Evolutionary conservation across 2,329 filamentous ascomycete species (phyloP).

Genomic region (Penicillium sp.): DNA sequence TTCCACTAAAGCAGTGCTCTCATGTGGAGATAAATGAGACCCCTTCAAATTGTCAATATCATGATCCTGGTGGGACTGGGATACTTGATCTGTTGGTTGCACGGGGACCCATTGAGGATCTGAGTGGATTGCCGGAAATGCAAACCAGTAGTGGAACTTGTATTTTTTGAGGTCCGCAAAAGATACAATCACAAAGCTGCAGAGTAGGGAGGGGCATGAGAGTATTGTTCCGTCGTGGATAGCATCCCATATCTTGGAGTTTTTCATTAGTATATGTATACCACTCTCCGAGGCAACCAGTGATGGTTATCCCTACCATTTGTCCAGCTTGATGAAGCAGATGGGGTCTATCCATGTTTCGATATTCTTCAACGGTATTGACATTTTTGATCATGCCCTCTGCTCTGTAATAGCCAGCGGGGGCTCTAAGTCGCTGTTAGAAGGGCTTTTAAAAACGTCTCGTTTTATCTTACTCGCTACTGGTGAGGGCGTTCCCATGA

Average conservation of each 20-base stretch:
- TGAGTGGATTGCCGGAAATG: conserved; percentile 88
- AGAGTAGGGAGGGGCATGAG: conserved; percentile 84
- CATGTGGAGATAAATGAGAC: conserved; percentile 57
- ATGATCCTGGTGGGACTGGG: conserved; percentile 18
- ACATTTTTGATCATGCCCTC: conserved; percentile 95
- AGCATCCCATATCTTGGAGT: conserved; percentile 82
- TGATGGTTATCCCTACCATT: conserved; percentile 56
- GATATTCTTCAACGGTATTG: conserved; percentile 94
- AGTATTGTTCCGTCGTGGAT: conserved; percentile 97
- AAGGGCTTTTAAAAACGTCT: not conserved
- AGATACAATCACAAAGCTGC: conserved; percentile 83
- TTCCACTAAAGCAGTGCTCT: conserved; percentile 78
- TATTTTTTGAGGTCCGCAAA: conserved; percentile 98
- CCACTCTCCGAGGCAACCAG: not conserved
- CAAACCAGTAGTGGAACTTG: conserved; percentile 97
- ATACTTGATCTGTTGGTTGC: conserved; percentile 17
- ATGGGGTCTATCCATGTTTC: conserved; percentile 72
- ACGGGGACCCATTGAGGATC: conserved; percentile 74
- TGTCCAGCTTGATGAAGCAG: conserved; percentile 75
- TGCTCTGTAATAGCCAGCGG: conserved; percentile 71
- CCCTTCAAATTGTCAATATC: conserved; percentile 18
- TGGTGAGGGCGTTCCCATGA: conserved; percentile 79
- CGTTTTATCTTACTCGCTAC: conserved; percentile 65
- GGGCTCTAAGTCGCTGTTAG: conserved; percentile 50
- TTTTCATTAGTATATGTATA: conserved; percentile 12